A percentile compares a stretch with the other conserved stretches of the same genome.
phyloP scores from a whole-genome alignment of 768 basidiomycete species.

The Candolleomyces eurysporus region DNA sequence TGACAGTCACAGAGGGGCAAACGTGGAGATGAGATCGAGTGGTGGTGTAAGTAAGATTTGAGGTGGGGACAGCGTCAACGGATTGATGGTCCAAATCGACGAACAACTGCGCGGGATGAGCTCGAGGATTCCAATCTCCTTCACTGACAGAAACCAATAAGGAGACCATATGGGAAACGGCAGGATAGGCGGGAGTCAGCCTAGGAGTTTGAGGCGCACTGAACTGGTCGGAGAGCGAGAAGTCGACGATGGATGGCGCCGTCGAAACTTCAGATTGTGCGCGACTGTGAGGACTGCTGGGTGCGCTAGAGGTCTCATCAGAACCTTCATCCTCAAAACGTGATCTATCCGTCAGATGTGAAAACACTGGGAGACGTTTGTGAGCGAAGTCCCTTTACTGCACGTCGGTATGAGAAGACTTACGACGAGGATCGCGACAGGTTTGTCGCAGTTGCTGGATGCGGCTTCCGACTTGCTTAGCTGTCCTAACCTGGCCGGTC shows the following conservation, averaged over 20 bases:
- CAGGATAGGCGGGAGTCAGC: too few relatives aligned
- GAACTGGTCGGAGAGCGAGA: neutral
- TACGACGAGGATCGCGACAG: slow-evolving; percentile 62
- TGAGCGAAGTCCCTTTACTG: neutral
- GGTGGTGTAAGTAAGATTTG: slow-evolving; percentile 17
- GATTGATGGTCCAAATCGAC: slow-evolving; percentile 18
- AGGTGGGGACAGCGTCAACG: slow-evolving; percentile 14
- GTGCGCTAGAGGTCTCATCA: neutral
- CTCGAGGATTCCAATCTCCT: slow-evolving; percentile 3
- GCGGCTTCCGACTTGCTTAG: slow-evolving; percentile 76
- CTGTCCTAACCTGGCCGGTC: slow-evolving; percentile 62
- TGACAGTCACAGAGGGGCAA: slow-evolving; percentile 44
- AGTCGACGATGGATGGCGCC: neutral
- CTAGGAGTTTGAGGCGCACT: too few relatives aligned
- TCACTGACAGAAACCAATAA: slow-evolving; percentile 13
- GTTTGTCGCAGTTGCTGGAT: slow-evolving; percentile 74
- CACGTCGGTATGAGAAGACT: slow-evolving; percentile 9
- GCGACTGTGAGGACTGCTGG: neutral
- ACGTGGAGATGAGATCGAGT: slow-evolving; percentile 34
- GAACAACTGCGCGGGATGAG: slow-evolving; percentile 10
- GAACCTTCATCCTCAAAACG: neutral
- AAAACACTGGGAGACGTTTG: neutral
- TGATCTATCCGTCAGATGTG: slow-evolving; percentile 6
- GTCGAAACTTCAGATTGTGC: neutral
- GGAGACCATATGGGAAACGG: neutral